Evolutionary conservation across 805 yeast species (phyloP).

Genomic region (Torulaspora gathmanii): DNA sequence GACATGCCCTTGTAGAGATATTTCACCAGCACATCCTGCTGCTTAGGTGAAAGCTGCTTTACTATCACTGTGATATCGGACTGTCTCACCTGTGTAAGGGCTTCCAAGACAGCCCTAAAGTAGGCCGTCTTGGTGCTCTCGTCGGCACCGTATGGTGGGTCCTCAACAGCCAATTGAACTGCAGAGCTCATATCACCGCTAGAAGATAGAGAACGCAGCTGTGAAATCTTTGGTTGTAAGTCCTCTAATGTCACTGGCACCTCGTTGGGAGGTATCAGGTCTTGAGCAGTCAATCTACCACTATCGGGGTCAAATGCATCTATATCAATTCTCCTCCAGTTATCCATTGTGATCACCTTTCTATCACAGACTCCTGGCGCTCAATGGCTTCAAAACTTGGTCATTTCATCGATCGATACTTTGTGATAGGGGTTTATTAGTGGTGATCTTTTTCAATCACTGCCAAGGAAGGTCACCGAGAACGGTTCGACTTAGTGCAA

Average conservation of each 20-base stretch:
- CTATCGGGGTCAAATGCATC: slow-evolving; percentile 86
- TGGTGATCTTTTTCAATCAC: background rate
- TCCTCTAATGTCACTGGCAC: slow-evolving; percentile 50
- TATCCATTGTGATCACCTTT: slow-evolving; percentile 44
- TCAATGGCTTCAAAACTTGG: background rate
- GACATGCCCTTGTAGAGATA: slow-evolving; percentile 84
- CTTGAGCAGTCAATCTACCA: slow-evolving; percentile 55
- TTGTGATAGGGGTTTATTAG: slow-evolving; percentile 1
- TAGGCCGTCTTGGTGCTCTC: slow-evolving; percentile 44
- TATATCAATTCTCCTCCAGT: slow-evolving; percentile 92
- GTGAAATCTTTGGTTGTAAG: slow-evolving; percentile 49
- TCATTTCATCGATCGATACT: background rate
- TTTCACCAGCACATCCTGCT: slow-evolving; percentile 75
- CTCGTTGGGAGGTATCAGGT: slow-evolving; percentile 52
- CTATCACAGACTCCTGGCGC: background rate
- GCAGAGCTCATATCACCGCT: slow-evolving; percentile 72
- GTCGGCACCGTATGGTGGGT: slow-evolving; percentile 81
- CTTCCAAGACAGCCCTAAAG: slow-evolving; percentile 58
- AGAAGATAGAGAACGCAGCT: slow-evolving; percentile 57
- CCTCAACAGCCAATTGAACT: slow-evolving; percentile 53
- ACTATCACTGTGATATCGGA: slow-evolving; percentile 64
- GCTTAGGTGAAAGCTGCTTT: slow-evolving; percentile 52
- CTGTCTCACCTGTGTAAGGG: slow-evolving; percentile 61
- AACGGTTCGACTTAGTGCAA: background rate
- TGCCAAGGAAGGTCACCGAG: background rate